Conservation (phyloP, 352 stramenopile genomes). For the Phytopythium aichiense region DNA sequence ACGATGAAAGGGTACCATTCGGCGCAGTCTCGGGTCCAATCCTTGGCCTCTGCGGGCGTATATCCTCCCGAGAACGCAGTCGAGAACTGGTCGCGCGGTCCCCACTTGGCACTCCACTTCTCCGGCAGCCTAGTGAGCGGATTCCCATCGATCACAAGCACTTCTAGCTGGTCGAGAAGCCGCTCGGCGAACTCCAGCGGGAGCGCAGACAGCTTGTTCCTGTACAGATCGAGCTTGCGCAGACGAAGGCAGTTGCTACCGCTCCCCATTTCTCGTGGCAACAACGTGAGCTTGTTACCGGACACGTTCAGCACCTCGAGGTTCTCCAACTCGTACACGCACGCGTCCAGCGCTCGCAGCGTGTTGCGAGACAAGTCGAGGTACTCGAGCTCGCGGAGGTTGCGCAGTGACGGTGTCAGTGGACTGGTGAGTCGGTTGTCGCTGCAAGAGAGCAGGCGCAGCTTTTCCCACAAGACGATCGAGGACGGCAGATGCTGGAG, state of each 20-base stretch:
- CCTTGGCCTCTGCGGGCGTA: constrained; percentile 38
- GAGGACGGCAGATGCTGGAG: constrained; percentile 38
- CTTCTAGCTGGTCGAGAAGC: constrained; percentile 48
- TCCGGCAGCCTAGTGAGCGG: constrained; percentile 49
- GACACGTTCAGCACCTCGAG: constrained; percentile 56
- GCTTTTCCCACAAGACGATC: constrained; percentile 38
- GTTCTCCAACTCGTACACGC: constrained; percentile 37
- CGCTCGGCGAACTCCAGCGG: constrained; percentile 43
- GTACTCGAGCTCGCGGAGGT: constrained; percentile 36
- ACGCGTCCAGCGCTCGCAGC: constrained; percentile 40
- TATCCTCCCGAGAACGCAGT: constrained; percentile 50
- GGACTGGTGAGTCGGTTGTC: constrained; percentile 46
- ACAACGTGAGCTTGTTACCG: constrained; percentile 37
- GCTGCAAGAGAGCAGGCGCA: constrained; percentile 39
- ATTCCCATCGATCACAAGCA: constrained; percentile 54
- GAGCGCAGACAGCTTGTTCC: constrained; percentile 49
- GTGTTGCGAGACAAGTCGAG: constrained; percentile 56
- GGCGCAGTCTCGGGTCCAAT: constrained; percentile 42
- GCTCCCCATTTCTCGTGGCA: constrained; percentile 37
- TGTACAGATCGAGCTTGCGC: constrained; percentile 59
- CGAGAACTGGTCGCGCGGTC: constrained; percentile 46
- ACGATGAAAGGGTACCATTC: constrained; percentile 55
- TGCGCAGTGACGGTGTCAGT: constrained; percentile 24
- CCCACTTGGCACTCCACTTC: constrained; percentile 62
- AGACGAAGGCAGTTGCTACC: constrained; percentile 21